Evolutionary conservation across 768 basidiomycete species (phyloP), one percentile per base, ranked within the genome.

Genomic region (Lanmaoa pseudosensibilis): DNA sequence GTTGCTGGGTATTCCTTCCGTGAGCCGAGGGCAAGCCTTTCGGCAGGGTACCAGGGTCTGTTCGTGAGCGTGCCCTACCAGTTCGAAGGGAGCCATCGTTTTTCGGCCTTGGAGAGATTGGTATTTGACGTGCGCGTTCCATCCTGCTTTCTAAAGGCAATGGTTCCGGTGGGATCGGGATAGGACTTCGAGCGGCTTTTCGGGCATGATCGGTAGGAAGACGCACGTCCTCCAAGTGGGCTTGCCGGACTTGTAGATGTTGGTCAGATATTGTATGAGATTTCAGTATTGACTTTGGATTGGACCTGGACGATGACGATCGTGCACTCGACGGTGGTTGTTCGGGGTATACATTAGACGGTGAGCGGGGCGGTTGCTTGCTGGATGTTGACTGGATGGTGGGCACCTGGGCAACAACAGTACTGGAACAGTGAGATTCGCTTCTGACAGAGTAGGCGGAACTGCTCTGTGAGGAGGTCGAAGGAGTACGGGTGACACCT

Each of bases 281-380:
- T 50, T 69, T 69, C 16, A 69, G 58, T 43, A 69, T 69, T 7
- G 69, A 69, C 57, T 75, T 80, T 5, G 69, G 66, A 39, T 68
- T 66, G 18, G 61, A 46, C 65, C 55, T 69, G 32, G 74, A 68
- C 2, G 72, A 66, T 25, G 70, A 45, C 21, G 55, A 15, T 25
- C 57, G 54, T 32, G n/a, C 9, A 23, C 11, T 49, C 18, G 51
- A 37, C 2, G 60, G 52, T 39, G 65, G 68, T 25, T 62, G 58
- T 50, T 65, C 52, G 21, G 52, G 51, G 27, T 58, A 46, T 8
- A 40, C 41, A 32, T 58, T 59, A 5, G 53, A 56, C 13, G 57
- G 58, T 9, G 60, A 59, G 21, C 64, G 56, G 32, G 43, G 38
- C 2, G 46, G 27, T 18, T 53, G 58, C 36, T 55, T 63, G 18